Percentiles rank a stretch among this genome's conserved stretches.
phyloP scores from a whole-genome alignment of 306 rosid genomes.

The Macrotyloma uniflorum region DNA sequence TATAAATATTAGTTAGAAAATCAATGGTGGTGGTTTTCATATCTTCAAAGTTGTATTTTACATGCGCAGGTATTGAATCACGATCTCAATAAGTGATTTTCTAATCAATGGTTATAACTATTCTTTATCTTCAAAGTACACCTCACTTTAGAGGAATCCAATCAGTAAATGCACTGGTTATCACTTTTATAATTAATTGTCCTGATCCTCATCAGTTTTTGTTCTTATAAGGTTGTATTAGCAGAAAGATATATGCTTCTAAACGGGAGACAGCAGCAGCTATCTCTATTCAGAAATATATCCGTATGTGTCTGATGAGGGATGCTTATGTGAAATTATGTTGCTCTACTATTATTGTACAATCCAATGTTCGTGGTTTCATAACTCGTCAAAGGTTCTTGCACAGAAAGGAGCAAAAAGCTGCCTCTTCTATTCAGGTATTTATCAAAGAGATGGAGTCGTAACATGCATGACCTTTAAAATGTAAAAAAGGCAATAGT shows the following conservation, averaged over 20 bases:
- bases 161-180: neutral
- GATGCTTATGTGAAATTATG: conserved; percentile 49
- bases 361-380: conserved; percentile 70
- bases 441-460: neutral
- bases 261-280: conserved; percentile 69
- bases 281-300: conserved; percentile 57
- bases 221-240: conserved; percentile 59
- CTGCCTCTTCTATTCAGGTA: conserved; percentile 82
- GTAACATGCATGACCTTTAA: conserved; percentile 4
- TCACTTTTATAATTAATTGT: neutral
- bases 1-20: neutral
- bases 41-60: neutral
- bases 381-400: conserved; percentile 60
- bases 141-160: neutral
- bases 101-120: neutral
- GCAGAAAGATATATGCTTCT: conserved; percentile 54
- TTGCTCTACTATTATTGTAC: conserved; percentile 58
- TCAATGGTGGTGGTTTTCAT: neutral
- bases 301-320: conserved; percentile 59
- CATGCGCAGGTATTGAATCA: neutral
- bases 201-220: conserved; percentile 17
- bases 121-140: neutral
- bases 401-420: conserved; percentile 66
- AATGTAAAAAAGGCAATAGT: conserved; percentile 9
- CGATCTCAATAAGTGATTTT: neutral